Conservation (phyloP, 2,329 filamentous ascomycete genomes). For the Pseudogymnoascus sp. region DNA sequence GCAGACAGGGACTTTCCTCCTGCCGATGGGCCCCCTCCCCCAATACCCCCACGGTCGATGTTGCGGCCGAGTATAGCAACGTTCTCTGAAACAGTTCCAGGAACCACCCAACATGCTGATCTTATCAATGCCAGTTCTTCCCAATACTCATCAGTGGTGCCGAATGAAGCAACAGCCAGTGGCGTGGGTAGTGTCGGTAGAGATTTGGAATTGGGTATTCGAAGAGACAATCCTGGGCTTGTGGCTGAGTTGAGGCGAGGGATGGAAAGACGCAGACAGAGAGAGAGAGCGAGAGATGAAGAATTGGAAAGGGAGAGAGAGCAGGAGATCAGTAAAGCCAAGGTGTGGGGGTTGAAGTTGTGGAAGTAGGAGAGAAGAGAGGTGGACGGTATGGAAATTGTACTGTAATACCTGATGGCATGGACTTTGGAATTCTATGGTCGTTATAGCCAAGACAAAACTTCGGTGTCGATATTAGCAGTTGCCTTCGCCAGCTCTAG, state of each 20-base stretch:
- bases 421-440: neutral
- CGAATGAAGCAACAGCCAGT: neutral
- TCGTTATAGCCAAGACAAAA: neutral
- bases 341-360: neutral
- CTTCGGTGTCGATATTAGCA: neutral
- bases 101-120: neutral
- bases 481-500: neutral
- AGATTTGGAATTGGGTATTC: neutral
- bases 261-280: neutral
- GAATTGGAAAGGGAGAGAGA: neutral
- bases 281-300: neutral
- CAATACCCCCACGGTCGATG: neutral
- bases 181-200: neutral
- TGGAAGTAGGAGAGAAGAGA: neutral
- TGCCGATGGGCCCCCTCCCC: neutral
- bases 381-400: neutral
- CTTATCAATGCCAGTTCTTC: neutral
- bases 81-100: neutral
- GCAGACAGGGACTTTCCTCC: neutral
- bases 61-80: neutral
- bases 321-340: neutral
- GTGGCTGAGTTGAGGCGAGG: neutral
- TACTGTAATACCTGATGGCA: neutral
- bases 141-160: neutral
- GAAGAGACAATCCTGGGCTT: neutral